Evolutionary conservation across 139 green algal species (phyloP).

Genomic region (Astrephomene gubernaculifera): DNA sequence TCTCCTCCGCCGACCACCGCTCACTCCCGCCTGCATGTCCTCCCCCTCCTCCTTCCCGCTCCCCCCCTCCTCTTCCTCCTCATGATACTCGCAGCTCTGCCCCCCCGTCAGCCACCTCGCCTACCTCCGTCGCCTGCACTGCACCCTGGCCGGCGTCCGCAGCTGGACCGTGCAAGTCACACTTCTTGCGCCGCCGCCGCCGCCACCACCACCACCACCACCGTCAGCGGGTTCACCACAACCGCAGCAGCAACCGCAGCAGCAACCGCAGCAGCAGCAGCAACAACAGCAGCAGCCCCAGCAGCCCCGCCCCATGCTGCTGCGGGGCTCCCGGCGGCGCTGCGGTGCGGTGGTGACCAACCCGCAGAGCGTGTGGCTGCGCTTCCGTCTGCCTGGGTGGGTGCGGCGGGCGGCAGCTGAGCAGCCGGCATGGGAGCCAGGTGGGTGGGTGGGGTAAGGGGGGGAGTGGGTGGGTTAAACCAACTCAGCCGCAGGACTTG

Average conservation of each 20-base stretch:
- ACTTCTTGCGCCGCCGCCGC: not conserved
- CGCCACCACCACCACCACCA: too few species aligned
- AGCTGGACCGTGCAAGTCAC: not conserved
- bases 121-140: not conserved
- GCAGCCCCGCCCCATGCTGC: not conserved
- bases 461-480: too few species aligned
- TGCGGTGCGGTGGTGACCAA: not conserved
- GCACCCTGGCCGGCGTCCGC: not conserved
- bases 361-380: conserved; percentile 45
- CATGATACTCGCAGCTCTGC: not conserved
- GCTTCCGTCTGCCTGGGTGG: conserved; percentile 33
- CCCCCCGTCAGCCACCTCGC: conserved; percentile 5
- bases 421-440: conserved; percentile 16
- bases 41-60: not conserved
- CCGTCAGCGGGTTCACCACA: too few species aligned
- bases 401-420: not conserved
- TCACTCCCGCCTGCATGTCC: not conserved
- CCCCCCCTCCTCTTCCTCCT: not conserved
- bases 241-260: not conserved
- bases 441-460: conserved; percentile 1
- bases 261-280: not conserved
- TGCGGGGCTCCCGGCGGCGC: not conserved
- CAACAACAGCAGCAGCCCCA: not conserved
- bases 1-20: too few species aligned
- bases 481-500: too few species aligned